These are phyloP conservation scores for Phytophthora fragariaefolia DNA, from an alignment of 352 stramenopile species.

Conservation along the genomic window DNA sequence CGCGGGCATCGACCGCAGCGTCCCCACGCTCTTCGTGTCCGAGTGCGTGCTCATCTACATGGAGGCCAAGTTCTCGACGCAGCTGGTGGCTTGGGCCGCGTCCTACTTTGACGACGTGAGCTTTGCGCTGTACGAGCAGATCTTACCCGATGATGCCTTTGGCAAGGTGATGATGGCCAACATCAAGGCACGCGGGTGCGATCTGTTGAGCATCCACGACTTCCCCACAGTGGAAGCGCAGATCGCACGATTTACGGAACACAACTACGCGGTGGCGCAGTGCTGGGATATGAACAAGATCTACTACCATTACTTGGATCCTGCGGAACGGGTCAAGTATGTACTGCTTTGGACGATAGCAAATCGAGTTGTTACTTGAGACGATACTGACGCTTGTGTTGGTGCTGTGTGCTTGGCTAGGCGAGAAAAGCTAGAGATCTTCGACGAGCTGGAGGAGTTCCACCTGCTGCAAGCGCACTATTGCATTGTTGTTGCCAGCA, in stretches of 20 bases:
- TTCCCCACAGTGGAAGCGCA: slow-evolving; percentile 83
- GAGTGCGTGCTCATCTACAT: slow-evolving; percentile 95
- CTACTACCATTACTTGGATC: slow-evolving; percentile 90
- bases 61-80: slow-evolving; percentile 78
- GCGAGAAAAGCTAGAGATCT: slow-evolving; percentile 89
- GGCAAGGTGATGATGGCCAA: slow-evolving; percentile 92
- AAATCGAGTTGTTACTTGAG: neutral
- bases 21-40: slow-evolving; percentile 86
- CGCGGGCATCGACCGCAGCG: slow-evolving; percentile 53
- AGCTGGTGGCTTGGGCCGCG: slow-evolving; percentile 74
- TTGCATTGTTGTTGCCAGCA: slow-evolving; percentile 86
- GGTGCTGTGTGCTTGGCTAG: slow-evolving; percentile 42
- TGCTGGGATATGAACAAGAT: slow-evolving; percentile 93
- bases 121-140: slow-evolving; percentile 92
- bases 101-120: slow-evolving; percentile 75
- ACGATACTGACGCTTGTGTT: slow-evolving; percentile 2
- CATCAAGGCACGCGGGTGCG: slow-evolving; percentile 90
- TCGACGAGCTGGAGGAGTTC: slow-evolving; percentile 94
- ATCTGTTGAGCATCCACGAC: slow-evolving; percentile 85
- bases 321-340: slow-evolving; percentile 68
- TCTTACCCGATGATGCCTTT: slow-evolving; percentile 90
- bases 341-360: slow-evolving; percentile 13
- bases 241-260: slow-evolving; percentile 70
- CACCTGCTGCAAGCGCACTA: slow-evolving; percentile 93
- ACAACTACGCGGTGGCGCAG: slow-evolving; percentile 73